These are phyloP conservation scores for Coniochaeta sp. DNA, from an alignment of 2,329 filamentous ascomycete species.

Conservation along the genomic window DNA sequence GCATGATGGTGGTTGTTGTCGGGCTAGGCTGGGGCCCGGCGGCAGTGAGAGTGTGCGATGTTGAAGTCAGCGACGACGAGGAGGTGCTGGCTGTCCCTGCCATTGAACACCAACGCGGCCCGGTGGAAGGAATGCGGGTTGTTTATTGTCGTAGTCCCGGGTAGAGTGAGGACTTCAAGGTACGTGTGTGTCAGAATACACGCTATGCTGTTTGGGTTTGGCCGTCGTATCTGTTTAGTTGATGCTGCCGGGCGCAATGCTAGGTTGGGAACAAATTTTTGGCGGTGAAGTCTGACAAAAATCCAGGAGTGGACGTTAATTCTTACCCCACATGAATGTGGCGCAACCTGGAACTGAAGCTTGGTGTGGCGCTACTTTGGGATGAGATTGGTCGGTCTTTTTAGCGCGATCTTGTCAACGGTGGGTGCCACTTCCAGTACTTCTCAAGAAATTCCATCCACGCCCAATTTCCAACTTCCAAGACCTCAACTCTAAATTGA, in stretches of 20 bases:
- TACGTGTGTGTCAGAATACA: background rate
- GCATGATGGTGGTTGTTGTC: constrained; percentile 19
- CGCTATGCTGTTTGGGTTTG: too few relatives aligned
- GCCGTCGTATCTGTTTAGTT: background rate
- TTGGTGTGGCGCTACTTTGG: too few relatives aligned
- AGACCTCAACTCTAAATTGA: too few relatives aligned
- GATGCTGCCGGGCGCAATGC: background rate
- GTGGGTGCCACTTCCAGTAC: too few relatives aligned
- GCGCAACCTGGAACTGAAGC: too few relatives aligned
- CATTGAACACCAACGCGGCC: constrained; percentile 13
- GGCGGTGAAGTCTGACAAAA: background rate
- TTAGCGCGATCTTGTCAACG: too few relatives aligned
- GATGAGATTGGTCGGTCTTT: too few relatives aligned
- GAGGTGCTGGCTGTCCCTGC: constrained; percentile 34
- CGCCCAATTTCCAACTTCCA: too few relatives aligned
- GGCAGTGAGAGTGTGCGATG: constrained; percentile 56
- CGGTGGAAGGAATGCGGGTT: background rate
- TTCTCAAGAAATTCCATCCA: background rate
- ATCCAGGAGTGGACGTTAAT: background rate
- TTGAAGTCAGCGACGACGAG: constrained; percentile 55
- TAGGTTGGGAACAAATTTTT: background rate
- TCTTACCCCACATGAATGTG: too few relatives aligned
- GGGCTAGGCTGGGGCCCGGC: constrained; percentile 13
- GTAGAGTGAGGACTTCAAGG: background rate
- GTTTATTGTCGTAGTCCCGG: background rate